A percentile compares a stretch with the other conserved stretches of the same genome.
These are phyloP conservation scores for Myotisia sp. DNA, from an alignment of 2,329 filamentous ascomycete species.

Conservation along the genomic window DNA sequence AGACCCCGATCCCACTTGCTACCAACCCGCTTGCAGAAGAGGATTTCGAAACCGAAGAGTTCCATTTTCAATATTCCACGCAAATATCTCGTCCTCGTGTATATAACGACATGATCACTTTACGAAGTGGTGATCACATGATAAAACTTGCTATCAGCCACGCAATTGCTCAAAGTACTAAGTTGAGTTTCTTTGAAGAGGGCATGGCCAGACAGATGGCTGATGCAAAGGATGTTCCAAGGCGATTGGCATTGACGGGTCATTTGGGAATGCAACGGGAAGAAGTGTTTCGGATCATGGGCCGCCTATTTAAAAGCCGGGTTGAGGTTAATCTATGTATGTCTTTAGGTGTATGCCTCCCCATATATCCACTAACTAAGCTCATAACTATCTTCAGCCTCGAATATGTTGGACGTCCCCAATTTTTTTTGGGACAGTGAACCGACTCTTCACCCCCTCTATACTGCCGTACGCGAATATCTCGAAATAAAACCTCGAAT, in stretches of 20 bases:
- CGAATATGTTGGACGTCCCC: constrained; percentile 87
- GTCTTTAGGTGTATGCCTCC: constrained; percentile 23
- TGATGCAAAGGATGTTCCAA: constrained; percentile 82
- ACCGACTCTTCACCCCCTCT: constrained; percentile 84
- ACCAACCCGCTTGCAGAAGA: constrained; percentile 68
- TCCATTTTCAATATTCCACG: constrained; percentile 92
- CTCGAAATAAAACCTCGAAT: constrained; percentile 94
- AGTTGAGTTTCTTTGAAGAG: constrained; percentile 90
- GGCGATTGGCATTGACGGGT: constrained; percentile 74
- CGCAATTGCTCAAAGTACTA: constrained; percentile 93
- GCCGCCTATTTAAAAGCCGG: constrained; percentile 77
- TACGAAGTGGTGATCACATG: constrained; percentile 93
- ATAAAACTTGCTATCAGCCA: constrained; percentile 97
- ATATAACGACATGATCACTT: constrained; percentile 98
- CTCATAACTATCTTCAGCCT: constrained; percentile 41
- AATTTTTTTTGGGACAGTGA: constrained; percentile 99
- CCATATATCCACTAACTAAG: not conserved
- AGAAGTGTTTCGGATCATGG: constrained; percentile 85
- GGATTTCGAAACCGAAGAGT: constrained; percentile 94
- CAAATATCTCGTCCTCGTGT: constrained; percentile 76
- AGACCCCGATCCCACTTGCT: constrained; percentile 47
- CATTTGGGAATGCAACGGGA: constrained; percentile 79
- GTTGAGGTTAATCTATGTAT: constrained; percentile 96
- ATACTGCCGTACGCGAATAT: constrained; percentile 88
- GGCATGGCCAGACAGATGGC: constrained; percentile 89